Evolutionary conservation across 2,329 filamentous ascomycete genomes (phyloP), one percentile per base, ranked within the genome.

Genomic region (Penicillium sp.): DNA sequence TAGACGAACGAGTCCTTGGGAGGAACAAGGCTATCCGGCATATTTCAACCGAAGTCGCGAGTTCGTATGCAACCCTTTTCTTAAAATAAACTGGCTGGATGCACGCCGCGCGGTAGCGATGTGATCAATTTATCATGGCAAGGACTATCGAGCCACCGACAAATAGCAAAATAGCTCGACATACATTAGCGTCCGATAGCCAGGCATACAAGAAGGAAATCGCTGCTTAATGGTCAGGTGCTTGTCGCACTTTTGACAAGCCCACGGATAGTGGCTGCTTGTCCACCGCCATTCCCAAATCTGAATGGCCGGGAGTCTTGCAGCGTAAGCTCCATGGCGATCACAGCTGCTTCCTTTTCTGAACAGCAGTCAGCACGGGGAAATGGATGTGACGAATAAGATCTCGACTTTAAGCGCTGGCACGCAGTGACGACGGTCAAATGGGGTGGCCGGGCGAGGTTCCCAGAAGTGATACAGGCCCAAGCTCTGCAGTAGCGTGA

Each of bases 401-500:
- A 58, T 30, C 18, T 20, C 42, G 16, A 14, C 5, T 21, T 47
- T 58, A 50, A 38, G 33, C 57, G 49, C 57, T 56, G 42, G 30
- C 23, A 18, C 47, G n/a, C 20, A 18, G 38, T 20, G 16, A 26
- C 16, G 16, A 43, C 28, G n/a, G 24, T 30, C 59, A 42, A 61
- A 61, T 61, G 45, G 47, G 52, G 28, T 28, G 58, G 7, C 30
- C 28, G 50, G 21, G 55, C 35, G 21, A 28, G 20, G 45, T 42
- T 33, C 47, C 38, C 14, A 12, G 40, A 33, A 43, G 59, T 61
- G 59, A 61, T 59, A 57, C 24, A 43, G 48, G 42, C 45, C 55
- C 43, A 54, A 55, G 58, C 51, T 52, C 18, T 47, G 56, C 58
- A 60, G 56, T 60, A 60, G 58, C 43, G 58, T 47, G 58, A 47